These are phyloP conservation scores for Podospora comata DNA, from an alignment of 495 filamentous ascomycete genomes.

Conservation along the genomic window DNA sequence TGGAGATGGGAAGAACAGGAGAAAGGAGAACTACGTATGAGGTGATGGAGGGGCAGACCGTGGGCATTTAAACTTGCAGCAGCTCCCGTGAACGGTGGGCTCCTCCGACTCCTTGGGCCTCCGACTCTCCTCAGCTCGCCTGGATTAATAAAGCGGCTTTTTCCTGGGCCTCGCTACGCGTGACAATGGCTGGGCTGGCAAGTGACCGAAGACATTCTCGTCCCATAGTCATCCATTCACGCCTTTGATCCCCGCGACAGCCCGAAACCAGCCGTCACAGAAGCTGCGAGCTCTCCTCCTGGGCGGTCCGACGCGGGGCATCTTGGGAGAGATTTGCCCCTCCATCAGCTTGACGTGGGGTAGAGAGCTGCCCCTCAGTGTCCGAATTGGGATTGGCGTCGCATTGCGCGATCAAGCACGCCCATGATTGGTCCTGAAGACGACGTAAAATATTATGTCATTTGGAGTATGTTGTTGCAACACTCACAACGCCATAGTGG, in stretches of 20 bases:
- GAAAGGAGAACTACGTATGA: conserved; percentile 3
- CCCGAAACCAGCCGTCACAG: conserved; percentile 9
- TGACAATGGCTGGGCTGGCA: neutral
- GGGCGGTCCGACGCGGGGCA: conserved; percentile 24
- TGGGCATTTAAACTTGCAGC: conserved; percentile 9
- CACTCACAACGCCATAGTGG: conserved; percentile 6
- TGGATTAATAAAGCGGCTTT: conserved; percentile 21
- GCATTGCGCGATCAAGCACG: conserved; percentile 36
- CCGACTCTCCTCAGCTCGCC: neutral
- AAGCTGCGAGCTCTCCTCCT: conserved; percentile 3
- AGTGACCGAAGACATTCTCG: conserved; percentile 4
- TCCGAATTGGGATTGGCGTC: conserved; percentile 29
- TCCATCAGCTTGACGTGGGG: conserved; percentile 34
- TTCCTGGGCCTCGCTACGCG: neutral
- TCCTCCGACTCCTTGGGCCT: neutral
- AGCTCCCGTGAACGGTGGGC: conserved; percentile 1
- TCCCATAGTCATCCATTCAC: neutral
- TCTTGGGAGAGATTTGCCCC: conserved; percentile 30
- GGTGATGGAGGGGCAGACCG: conserved; percentile 12
- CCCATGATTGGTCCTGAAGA: conserved; percentile 26
- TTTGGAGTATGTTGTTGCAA: conserved; percentile 32
- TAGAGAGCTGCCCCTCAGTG: conserved; percentile 29
- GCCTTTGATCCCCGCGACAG: conserved; percentile 1
- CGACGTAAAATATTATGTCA: conserved; percentile 32
- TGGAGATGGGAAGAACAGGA: conserved; percentile 10